These are phyloP conservation scores for Scheffersomyces segobiensis DNA, from an alignment of 1,139 yeast species.

Conservation along the genomic window DNA sequence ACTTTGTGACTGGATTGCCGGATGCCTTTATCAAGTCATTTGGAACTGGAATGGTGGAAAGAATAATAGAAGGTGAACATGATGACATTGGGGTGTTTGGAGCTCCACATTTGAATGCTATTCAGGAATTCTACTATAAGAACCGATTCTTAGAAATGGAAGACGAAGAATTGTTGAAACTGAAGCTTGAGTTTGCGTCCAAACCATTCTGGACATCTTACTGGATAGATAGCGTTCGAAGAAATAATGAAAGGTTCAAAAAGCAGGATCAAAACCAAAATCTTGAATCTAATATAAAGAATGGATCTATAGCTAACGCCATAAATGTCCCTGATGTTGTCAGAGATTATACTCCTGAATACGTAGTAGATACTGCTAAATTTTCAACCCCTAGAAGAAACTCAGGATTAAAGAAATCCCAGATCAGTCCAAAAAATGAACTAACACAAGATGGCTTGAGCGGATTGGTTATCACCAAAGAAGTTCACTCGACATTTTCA, in stretches of 20 bases:
- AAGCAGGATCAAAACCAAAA: constrained; percentile 27
- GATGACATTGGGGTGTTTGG: constrained; percentile 49
- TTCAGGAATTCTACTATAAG: constrained; percentile 56
- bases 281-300: constrained; percentile 13
- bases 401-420: constrained; percentile 1
- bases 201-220: constrained; percentile 52
- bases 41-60: constrained; percentile 41
- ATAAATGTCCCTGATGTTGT: constrained; percentile 14
- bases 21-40: constrained; percentile 35
- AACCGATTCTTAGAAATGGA: constrained; percentile 43
- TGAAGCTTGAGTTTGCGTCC: constrained; percentile 31
- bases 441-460: constrained; percentile 5
- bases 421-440: constrained; percentile 7
- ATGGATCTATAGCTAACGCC: constrained; percentile 14
- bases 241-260: constrained; percentile 33
- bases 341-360: constrained; percentile 3
- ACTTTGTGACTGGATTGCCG: constrained; percentile 48
- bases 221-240: constrained; percentile 45
- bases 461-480: constrained; percentile 20
- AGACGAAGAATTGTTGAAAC: constrained; percentile 23
- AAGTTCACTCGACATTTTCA: constrained; percentile 14
- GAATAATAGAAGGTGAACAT: constrained; percentile 12
- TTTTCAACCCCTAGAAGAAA: constrained; percentile 1
- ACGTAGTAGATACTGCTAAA: not conserved
- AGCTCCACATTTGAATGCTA: constrained; percentile 55